Percentiles rank a stretch among this genome's conserved stretches.
Evolutionary conservation across 2,329 filamentous ascomycete species (phyloP).

Genomic region (Alternaria triticina): DNA sequence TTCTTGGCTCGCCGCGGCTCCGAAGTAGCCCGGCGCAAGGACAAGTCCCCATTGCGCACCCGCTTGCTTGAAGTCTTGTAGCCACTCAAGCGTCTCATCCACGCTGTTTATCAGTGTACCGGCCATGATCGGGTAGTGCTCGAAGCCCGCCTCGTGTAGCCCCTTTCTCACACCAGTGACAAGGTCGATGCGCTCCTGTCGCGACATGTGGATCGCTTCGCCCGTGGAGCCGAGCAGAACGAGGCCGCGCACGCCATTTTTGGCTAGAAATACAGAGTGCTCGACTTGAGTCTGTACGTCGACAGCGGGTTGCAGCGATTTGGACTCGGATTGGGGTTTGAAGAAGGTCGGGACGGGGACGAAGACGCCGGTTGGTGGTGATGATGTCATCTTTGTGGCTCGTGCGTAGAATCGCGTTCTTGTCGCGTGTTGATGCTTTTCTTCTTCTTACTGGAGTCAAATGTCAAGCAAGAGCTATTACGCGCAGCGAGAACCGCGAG

Average conservation of each 20-base stretch:
- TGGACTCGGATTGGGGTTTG: slow-evolving; percentile 55
- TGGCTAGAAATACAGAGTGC: slow-evolving; percentile 66
- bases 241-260: slow-evolving; percentile 65
- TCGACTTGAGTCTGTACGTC: slow-evolving; percentile 65
- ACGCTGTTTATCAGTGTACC: slow-evolving; percentile 68
- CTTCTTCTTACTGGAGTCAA: neutral
- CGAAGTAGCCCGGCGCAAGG: slow-evolving; percentile 71
- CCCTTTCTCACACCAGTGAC: slow-evolving; percentile 63
- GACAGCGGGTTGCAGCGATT: slow-evolving; percentile 57
- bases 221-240: slow-evolving; percentile 70
- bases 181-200: slow-evolving; percentile 62
- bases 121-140: slow-evolving; percentile 66
- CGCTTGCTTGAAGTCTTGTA: slow-evolving; percentile 62
- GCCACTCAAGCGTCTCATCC: slow-evolving; percentile 65
- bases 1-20: slow-evolving; percentile 62
- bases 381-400: slow-evolving; percentile 31
- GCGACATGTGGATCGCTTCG: slow-evolving; percentile 67
- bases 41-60: slow-evolving; percentile 68
- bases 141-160: slow-evolving; percentile 62
- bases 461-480: neutral
- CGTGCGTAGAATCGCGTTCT: slow-evolving; percentile 3
- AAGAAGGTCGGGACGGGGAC: slow-evolving; percentile 68
- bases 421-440: neutral
- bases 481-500: neutral
- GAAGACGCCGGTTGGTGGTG: slow-evolving; percentile 47